Conservation (phyloP, 2,329 filamentous ascomycete genomes). For the Eutypa lata region DNA sequence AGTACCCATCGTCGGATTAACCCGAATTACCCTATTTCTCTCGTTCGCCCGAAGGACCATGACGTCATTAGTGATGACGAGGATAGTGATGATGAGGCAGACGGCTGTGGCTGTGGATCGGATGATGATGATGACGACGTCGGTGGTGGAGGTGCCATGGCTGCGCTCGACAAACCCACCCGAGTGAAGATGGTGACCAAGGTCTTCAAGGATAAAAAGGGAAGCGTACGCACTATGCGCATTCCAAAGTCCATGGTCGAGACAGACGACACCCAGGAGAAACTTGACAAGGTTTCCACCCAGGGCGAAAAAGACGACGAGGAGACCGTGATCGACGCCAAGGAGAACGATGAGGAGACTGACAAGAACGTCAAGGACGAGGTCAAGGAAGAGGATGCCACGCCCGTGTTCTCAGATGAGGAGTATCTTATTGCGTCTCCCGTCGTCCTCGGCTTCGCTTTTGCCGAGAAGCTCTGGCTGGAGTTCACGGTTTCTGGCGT, state of each 20-base stretch:
- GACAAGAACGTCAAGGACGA: conserved; percentile 11
- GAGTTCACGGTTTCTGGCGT: conserved; percentile 81
- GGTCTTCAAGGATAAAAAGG: conserved; percentile 44
- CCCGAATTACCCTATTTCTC: conserved; percentile 77
- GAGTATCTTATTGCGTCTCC: conserved; percentile 82
- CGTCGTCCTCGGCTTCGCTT: conserved; percentile 81
- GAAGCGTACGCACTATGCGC: conserved; percentile 31
- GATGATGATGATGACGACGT: conserved; percentile 34
- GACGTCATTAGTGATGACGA: conserved; percentile 53
- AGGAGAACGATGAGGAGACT: conserved; percentile 24
- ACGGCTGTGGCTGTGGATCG: conserved; percentile 36
- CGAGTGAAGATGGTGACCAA: conserved; percentile 49
- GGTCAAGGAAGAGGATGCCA: conserved; percentile 28
- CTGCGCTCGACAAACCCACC: conserved; percentile 35
- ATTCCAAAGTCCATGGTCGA: conserved; percentile 33
- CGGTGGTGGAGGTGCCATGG: conserved; percentile 29
- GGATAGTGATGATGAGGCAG: conserved; percentile 42
- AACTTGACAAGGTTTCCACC: conserved; percentile 51
- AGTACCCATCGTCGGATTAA: conserved; percentile 79
- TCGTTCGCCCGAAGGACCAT: conserved; percentile 69
- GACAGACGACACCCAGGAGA: conserved; percentile 39
- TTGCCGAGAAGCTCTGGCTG: conserved; percentile 86
- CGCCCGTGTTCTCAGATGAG: conserved; percentile 69
- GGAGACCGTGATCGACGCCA: conserved; percentile 13
- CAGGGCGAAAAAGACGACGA: conserved; percentile 20